Conservation (phyloP, 345 rosid species). For the Gossypioides kirkii region DNA sequence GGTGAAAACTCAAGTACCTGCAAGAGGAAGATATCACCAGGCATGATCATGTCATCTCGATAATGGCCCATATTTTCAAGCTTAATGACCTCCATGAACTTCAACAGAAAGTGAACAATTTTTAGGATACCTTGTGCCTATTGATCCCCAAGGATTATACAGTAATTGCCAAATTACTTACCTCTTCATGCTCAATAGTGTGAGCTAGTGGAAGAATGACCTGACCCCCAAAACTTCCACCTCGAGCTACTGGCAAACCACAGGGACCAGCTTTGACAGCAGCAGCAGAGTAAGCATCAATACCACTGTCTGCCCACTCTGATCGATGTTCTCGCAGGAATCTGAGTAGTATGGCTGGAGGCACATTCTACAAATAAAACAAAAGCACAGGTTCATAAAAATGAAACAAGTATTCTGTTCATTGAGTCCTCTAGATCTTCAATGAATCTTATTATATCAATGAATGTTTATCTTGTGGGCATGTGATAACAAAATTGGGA, state of each 20-base stretch:
- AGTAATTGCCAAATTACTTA: constrained; percentile 18
- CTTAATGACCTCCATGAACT: constrained; percentile 95
- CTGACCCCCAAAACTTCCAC: constrained; percentile 89
- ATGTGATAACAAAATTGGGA: background rate
- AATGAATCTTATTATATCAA: background rate
- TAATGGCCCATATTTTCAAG: constrained; percentile 79
- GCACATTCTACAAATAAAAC: constrained; percentile 63
- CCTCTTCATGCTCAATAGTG: constrained; percentile 96
- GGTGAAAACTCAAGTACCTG: constrained; percentile 53
- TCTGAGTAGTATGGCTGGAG: constrained; percentile 84
- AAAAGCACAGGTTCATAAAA: background rate
- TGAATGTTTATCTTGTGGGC: background rate
- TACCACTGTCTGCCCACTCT: constrained; percentile 95
- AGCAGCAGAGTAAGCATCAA: constrained; percentile 89
- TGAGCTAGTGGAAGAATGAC: constrained; percentile 96
- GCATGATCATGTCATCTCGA: constrained; percentile 83
- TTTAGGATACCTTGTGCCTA: background rate
- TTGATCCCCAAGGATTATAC: background rate
- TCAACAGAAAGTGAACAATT: constrained; percentile 2
- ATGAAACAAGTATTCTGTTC: background rate
- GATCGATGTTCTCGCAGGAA: constrained; percentile 95
- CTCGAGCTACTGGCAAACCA: constrained; percentile 64
- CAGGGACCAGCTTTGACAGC: constrained; percentile 89
- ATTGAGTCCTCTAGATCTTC: background rate
- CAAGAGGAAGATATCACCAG: constrained; percentile 83